Evolutionary conservation across 768 basidiomycete species (phyloP), one percentile per base, ranked within the genome.

Genomic region (Lentinula detonsa): DNA sequence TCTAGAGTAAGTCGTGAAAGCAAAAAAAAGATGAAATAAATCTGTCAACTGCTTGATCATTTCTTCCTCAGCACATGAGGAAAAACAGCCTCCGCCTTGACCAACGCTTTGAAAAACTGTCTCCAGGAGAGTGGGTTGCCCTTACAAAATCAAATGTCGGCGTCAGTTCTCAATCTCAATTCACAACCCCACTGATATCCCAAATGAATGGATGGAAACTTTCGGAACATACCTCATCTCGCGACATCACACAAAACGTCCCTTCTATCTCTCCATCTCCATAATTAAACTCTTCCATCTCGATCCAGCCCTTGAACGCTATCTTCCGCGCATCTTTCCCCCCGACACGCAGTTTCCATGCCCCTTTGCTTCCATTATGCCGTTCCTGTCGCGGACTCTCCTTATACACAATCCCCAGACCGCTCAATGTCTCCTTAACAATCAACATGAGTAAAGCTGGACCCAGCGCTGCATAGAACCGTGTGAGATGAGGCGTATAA

Each of bases 71-170:
- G 61, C 5, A 92, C 88, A 72, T 87, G 81, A 15, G 84, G 86
- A 56, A 78, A 80, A 9, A 93, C 76, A 1, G 68, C 67, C 0
- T 75, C 71, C 9, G 83, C 82, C 64, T 71, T 66, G 46, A 90
- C 81, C 48, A 89, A 65, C 6, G 74, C 76, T 67, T 85, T 90
- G 87, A 90, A 93, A 40, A 92, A 75, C 69, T 82, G 80, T 43
- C 90, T 76, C 91, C 90, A 92, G 46, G 85, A 87, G 54, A 91
- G 81, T 23, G 90, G 90, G 68, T 84, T 88, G 0, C 90, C 90
- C 87, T 91, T 91, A 57, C 1, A 61, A 57, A 61, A 65, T n/a
- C n/a, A 15, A 9, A 40, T 50, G 34, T 46, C 23, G 57, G 4
- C 8, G 16, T 31, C 42, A 60, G 39, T 23, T 11, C 43, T 33